phyloP scores from a whole-genome alignment of 148 eudicot genomes.

The Fagopyrum homotropicum region DNA sequence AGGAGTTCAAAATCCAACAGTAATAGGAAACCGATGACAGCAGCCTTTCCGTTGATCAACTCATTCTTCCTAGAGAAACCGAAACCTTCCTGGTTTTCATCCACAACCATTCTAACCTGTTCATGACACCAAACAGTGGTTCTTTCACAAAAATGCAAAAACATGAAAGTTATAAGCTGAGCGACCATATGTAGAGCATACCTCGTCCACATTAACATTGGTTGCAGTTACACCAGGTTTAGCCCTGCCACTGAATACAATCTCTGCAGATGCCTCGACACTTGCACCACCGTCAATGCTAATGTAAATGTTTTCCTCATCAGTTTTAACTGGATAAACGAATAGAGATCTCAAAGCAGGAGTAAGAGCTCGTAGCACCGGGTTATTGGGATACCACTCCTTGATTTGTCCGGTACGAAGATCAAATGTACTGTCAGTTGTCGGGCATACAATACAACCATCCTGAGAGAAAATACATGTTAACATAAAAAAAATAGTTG shows the following conservation, averaged over 20 bases:
- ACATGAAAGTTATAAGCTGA: background rate
- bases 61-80: conserved; percentile 79
- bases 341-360: conserved; percentile 67
- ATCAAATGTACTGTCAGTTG: conserved; percentile 91
- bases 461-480: conserved; percentile 39
- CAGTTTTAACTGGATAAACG: conserved; percentile 70
- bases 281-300: conserved; percentile 43
- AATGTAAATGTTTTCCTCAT: conserved; percentile 71
- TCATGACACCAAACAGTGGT: background rate
- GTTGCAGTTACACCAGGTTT: conserved; percentile 83
- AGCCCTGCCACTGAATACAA: conserved; percentile 90
- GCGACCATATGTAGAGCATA: conserved; percentile 11
- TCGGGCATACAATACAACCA: conserved; percentile 92
- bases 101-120: conserved; percentile 90
- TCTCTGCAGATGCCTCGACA: conserved; percentile 67
- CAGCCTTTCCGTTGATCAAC: conserved; percentile 90
- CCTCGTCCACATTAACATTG: conserved; percentile 94
- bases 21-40: conserved; percentile 79
- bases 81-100: conserved; percentile 65
- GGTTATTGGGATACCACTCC: conserved; percentile 97
- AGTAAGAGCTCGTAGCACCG: conserved; percentile 80
- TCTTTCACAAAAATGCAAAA: background rate
- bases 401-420: conserved; percentile 72
- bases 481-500: background rate
- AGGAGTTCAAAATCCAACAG: conserved; percentile 87